Evolutionary conservation across 257 asterid genomes (phyloP), one percentile per base, ranked within the genome.

Genomic region (Petunia axillaris): DNA sequence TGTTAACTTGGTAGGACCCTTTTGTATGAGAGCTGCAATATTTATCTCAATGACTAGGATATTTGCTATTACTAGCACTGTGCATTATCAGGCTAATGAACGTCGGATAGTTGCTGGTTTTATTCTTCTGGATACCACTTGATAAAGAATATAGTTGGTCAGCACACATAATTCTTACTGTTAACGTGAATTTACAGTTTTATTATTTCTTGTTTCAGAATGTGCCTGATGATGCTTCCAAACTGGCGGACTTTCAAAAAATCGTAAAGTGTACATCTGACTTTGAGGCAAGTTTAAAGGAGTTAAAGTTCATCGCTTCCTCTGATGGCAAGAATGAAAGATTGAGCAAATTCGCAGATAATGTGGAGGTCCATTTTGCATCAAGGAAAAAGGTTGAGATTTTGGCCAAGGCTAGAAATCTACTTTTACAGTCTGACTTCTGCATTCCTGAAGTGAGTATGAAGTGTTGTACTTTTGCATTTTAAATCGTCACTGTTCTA

Each of bases 201-300:
- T 66, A 63, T 67, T 76, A 39, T 78, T 84, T 83, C 75, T 84
- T 80, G 68, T 83, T 86, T 82, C 89, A 94, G 99, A 90, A 89
- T 79, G 97, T 94, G 62, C 99, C 99, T 3, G 97, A 90, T 83
- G 98, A 94, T 81, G 97, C 99, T 87, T 96, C 98, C 88, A 94
- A 91, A 89, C 93, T 96, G 81, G 89, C 89, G 3, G 98, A 89
- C 87, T 94, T 96, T 85, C 98, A 94, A 87, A 93, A 89, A 87
- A 87, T 90, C 75, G 89, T 93, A 67, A 89, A 90, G 86, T 88
- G 87, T 76, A 89, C 98, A 41, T 84, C 90, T 80, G 96, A 90
- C 54, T 96, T 94, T 84, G 98, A 96, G 90, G 81, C 87, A 83
- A 86, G 77, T 87, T 86, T 96, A 80, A 88, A 89, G 89, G 92